These are phyloP conservation scores for Biancaea sappan DNA, from an alignment of 306 rosid species.

Conservation along the genomic window DNA sequence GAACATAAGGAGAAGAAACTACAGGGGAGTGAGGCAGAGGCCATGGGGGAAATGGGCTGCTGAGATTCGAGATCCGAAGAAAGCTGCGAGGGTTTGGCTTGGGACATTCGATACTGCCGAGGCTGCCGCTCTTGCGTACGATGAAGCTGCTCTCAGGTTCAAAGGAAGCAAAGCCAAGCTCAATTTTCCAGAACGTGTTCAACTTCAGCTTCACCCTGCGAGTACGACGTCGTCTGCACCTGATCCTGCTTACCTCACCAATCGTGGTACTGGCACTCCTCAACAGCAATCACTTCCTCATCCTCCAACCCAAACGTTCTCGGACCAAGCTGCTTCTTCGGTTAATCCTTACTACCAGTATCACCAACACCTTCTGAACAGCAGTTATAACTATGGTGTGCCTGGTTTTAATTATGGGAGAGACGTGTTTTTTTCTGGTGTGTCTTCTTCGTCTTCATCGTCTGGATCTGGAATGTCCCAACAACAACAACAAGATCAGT, in stretches of 20 bases:
- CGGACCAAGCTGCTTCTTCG: conserved; percentile 39
- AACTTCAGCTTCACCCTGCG: conserved; percentile 6
- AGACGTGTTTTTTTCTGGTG: conserved; percentile 21
- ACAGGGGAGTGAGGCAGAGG: conserved; percentile 92
- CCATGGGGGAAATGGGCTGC: conserved; percentile 97
- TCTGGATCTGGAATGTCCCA: conserved; percentile 34
- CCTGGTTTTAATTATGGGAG: conserved; percentile 31
- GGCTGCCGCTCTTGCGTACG: conserved; percentile 83
- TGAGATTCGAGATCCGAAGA: conserved; percentile 85
- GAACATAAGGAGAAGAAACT: conserved; percentile 56
- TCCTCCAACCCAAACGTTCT: conserved; percentile 1
- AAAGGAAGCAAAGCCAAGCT: conserved; percentile 96
- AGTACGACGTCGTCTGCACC: not conserved
- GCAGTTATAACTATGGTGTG: conserved; percentile 14
- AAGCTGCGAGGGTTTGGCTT: conserved; percentile 86
- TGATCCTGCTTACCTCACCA: conserved; percentile 41
- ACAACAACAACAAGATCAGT: conserved; percentile 46
- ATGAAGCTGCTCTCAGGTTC: conserved; percentile 83
- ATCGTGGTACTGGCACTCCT: conserved; percentile 2
- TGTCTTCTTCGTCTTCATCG: conserved; percentile 32
- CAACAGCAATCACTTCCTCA: conserved; percentile 13
- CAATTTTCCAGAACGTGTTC: conserved; percentile 85
- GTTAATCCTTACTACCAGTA: conserved; percentile 17
- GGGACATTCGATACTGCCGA: conserved; percentile 88
- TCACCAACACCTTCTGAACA: conserved; percentile 32